Percentiles rank a stretch among this genome's conserved stretches.
Conservation (phyloP, 768 basidiomycete species). For the Mycena albidolilacea region DNA sequence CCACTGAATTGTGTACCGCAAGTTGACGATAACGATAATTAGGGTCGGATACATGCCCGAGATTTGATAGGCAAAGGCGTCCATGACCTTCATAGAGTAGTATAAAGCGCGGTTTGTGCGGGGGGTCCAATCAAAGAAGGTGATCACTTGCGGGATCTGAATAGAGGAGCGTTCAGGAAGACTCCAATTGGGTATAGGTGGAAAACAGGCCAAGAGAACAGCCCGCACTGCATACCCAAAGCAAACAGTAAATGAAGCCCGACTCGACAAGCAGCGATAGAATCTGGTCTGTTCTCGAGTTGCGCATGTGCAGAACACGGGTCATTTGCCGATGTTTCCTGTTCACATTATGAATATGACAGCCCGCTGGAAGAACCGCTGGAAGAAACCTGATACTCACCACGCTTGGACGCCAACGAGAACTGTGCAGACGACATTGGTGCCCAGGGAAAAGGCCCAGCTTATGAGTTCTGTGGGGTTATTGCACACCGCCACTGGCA, state of each 20-base stretch:
- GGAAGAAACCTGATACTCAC: neutral
- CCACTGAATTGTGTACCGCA: neutral
- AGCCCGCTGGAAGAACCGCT: neutral
- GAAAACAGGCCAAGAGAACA: neutral
- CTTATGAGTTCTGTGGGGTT: neutral
- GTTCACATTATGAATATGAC: neutral
- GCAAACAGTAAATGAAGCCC: conserved; percentile 6
- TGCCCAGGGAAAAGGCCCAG: neutral
- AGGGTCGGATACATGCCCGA: neutral
- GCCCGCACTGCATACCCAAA: neutral
- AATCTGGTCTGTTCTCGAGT: neutral
- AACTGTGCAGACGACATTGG: neutral
- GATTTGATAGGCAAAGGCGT: neutral
- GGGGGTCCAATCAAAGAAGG: neutral
- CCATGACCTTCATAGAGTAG: neutral
- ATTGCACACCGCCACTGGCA: neutral
- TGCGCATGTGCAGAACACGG: neutral
- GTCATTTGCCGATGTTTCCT: conserved; percentile 1
- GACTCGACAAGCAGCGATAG: neutral
- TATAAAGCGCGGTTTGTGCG: neutral
- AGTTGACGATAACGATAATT: neutral
- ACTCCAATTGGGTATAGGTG: neutral
- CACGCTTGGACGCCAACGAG: neutral
- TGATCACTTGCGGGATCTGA: conserved; percentile 1
- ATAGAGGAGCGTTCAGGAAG: neutral